phyloP scores from a whole-genome alignment of 139 green algal genomes.

The Coelastrella sp. region DNA sequence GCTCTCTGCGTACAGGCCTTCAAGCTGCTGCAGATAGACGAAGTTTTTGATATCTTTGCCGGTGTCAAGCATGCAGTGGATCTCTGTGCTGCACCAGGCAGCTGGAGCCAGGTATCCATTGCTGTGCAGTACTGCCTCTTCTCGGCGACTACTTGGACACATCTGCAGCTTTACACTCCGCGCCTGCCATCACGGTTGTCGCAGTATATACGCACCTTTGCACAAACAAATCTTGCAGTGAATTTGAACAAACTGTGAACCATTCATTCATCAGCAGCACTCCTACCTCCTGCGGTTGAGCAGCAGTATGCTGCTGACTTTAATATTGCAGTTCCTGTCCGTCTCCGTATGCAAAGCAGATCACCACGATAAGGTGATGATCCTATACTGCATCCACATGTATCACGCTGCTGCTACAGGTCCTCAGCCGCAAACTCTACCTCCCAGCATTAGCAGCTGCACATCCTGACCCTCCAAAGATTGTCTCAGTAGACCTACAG shows the following conservation, averaged over 20 bases:
- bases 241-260: no score
- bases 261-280: no score
- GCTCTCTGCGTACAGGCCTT: constrained; percentile 71
- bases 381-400: neutral
- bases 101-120: constrained; percentile 98
- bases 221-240: no score
- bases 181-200: no score
- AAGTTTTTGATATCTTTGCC: constrained; percentile 91
- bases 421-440: constrained; percentile 91
- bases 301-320: no score
- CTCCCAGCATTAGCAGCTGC: constrained; percentile 71
- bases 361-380: no score
- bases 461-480: constrained; percentile 73
- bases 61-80: constrained; percentile 95
- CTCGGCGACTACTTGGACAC: neutral
- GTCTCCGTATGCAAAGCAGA: no score
- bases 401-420: constrained; percentile 59
- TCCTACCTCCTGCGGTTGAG: no score
- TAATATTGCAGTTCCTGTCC: no score
- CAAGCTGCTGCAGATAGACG: constrained; percentile 99
- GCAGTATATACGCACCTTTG: no score
- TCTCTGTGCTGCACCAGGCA: constrained; percentile 96
- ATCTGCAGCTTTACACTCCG: neutral
- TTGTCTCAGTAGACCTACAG: constrained; percentile 98
- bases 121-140: no score